A percentile compares a stretch with the other conserved stretches of the same genome.
phyloP scores from a whole-genome alignment of 1,284 basidiomycete species.

The Pseudozyma sp. region DNA sequence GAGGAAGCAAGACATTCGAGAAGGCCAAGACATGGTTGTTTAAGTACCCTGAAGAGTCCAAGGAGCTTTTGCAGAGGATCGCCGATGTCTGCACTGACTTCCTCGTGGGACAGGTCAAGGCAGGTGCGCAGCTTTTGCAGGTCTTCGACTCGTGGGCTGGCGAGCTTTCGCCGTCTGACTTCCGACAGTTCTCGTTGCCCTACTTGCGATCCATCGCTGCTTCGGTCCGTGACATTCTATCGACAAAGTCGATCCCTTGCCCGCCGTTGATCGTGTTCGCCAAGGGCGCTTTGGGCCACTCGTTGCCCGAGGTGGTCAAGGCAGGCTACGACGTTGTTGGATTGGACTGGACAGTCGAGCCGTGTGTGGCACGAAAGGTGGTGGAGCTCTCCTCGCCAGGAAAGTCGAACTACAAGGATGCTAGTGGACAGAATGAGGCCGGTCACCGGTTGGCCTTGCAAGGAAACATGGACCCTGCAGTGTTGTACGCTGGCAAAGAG shows the following conservation, averaged over 20 bases:
- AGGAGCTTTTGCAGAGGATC: constrained; percentile 63
- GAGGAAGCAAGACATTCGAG: constrained; percentile 66
- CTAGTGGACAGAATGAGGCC: constrained; percentile 56
- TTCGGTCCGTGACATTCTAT: constrained; percentile 63
- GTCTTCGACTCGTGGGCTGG: constrained; percentile 69
- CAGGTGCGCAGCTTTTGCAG: constrained; percentile 66
- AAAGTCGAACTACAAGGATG: constrained; percentile 46
- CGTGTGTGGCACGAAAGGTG: constrained; percentile 59
- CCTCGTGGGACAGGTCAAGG: constrained; percentile 66
- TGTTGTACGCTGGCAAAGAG: constrained; percentile 83
- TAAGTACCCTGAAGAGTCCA: constrained; percentile 65
- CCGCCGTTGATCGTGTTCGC: constrained; percentile 68
- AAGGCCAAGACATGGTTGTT: constrained; percentile 68
- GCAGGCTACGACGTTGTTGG: constrained; percentile 68
- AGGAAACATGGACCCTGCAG: constrained; percentile 90
- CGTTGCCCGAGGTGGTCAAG: constrained; percentile 63
- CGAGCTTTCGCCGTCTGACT: constrained; percentile 67
- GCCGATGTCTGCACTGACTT: constrained; percentile 66
- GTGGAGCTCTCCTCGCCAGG: constrained; percentile 58
- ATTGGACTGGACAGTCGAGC: constrained; percentile 67
- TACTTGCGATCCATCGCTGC: constrained; percentile 63
- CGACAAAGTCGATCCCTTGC: constrained; percentile 51
- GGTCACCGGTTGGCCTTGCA: constrained; percentile 79
- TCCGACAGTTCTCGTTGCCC: constrained; percentile 66
- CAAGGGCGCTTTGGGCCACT: constrained; percentile 66